Percentiles rank a stretch among this genome's conserved stretches.
Conservation (phyloP, 208 protist species). For the Tritrichomonas musculus region DNA sequence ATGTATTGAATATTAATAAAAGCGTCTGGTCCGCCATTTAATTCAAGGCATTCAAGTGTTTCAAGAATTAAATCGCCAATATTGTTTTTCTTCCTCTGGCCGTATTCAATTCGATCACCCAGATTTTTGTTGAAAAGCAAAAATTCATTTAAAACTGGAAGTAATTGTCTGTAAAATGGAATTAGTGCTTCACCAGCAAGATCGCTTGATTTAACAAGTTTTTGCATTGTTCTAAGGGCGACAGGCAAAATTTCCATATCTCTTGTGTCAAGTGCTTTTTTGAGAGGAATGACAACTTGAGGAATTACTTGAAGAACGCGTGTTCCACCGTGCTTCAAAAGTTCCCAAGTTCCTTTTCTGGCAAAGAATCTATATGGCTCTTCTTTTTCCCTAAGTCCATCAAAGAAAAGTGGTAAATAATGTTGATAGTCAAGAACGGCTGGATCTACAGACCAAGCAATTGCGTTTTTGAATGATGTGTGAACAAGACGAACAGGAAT, state of each 20-base stretch:
- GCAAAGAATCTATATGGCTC: slow-evolving; percentile 33
- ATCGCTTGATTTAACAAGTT: slow-evolving; percentile 64
- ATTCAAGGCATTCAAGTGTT: slow-evolving; percentile 82
- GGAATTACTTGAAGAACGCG: background rate
- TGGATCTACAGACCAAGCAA: slow-evolving; percentile 27
- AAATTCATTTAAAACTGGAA: slow-evolving; percentile 95
- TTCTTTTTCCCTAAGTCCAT: slow-evolving; percentile 4
- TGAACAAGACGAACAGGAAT: slow-evolving; percentile 25
- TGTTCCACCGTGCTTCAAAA: background rate
- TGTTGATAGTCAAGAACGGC: slow-evolving; percentile 17
- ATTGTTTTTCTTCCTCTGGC: slow-evolving; percentile 68
- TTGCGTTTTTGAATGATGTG: background rate
- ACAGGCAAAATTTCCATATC: slow-evolving; percentile 31
- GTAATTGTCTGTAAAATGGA: slow-evolving; percentile 92
- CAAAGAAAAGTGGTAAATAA: slow-evolving; percentile 32
- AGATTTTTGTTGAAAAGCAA: slow-evolving; percentile 72
- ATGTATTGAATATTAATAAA: slow-evolving; percentile 80
- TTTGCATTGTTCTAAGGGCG: background rate
- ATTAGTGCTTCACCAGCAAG: slow-evolving; percentile 88
- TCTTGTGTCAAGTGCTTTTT: slow-evolving; percentile 2
- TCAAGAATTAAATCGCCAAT: slow-evolving; percentile 87
- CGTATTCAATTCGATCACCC: slow-evolving; percentile 87
- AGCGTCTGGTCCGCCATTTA: slow-evolving; percentile 65
- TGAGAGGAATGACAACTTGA: slow-evolving; percentile 31
- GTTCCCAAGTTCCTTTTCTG: background rate